These are phyloP conservation scores for Chalciporus sphaerocephalus DNA, from an alignment of 768 basidiomycete species.

Conservation along the genomic window DNA sequence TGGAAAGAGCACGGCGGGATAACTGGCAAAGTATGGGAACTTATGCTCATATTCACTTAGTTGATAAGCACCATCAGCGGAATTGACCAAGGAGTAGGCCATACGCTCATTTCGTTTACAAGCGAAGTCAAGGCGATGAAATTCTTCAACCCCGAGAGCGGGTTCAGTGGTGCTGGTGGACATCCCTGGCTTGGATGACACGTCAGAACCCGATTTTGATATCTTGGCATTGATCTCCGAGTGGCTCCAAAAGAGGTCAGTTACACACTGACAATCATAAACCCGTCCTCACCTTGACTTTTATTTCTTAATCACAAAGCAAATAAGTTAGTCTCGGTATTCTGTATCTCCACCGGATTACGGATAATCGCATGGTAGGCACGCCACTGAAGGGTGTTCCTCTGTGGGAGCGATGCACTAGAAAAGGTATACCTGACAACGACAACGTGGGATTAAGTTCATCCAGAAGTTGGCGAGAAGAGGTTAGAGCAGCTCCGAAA, in stretches of 20 bases:
- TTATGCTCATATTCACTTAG: conserved; percentile 4
- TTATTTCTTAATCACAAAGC: conserved; percentile 5
- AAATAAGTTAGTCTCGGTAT: conserved; percentile 29
- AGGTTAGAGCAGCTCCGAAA: conserved; percentile 10
- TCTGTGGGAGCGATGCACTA: conserved; percentile 29
- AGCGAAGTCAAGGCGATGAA: conserved; percentile 4
- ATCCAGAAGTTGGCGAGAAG: conserved; percentile 13
- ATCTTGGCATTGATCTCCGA: conserved; percentile 11
- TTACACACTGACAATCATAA: no score
- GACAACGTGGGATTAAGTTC: conserved; percentile 38
- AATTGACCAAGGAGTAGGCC: conserved; percentile 2
- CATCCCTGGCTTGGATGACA: conserved; percentile 24
- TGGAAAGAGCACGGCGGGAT: conserved; percentile 21
- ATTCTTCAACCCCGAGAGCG: conserved; percentile 2
- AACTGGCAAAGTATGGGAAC: background rate
- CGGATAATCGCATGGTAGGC: conserved; percentile 36
- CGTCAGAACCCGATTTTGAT: conserved; percentile 10
- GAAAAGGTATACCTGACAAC: conserved; percentile 34
- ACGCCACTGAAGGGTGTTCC: conserved; percentile 31
- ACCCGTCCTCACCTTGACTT: no score
- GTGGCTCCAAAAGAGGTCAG: conserved; percentile 12
- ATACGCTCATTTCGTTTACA: conserved; percentile 10
- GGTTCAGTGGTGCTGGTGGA: conserved; percentile 20
- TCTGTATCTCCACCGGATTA: conserved; percentile 39
- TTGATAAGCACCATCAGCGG: conserved; percentile 10